Evolutionary conservation across 23 red algal species (phyloP).

Genomic region (Gracilaria domingensis): DNA sequence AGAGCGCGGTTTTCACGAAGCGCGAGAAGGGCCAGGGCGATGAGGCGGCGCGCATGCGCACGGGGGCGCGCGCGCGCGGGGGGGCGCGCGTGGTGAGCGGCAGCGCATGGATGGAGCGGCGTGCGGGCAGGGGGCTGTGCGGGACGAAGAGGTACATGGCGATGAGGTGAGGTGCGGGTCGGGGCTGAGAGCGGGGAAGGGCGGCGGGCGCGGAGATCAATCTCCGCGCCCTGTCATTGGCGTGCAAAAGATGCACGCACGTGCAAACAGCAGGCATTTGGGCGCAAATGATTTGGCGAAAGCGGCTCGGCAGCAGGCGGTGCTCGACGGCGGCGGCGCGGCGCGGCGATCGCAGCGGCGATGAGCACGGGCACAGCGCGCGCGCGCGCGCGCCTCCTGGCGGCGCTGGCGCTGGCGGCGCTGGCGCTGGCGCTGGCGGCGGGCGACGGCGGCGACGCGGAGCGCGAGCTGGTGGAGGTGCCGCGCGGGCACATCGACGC

Average conservation of each 20-base stretch:
- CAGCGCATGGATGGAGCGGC: neutral
- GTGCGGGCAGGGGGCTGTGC: neutral
- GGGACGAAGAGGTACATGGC: neutral
- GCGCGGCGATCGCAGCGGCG: neutral
- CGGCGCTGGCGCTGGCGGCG: neutral
- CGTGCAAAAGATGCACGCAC: too few relatives aligned
- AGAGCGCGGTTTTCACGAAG: slow-evolving; percentile 69
- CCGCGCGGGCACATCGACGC: slow-evolving; percentile 4
- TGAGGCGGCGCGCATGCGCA: neutral
- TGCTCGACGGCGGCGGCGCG: too few relatives aligned
- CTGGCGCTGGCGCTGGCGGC: neutral
- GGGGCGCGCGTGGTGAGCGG: too few relatives aligned
- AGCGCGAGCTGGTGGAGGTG: neutral
- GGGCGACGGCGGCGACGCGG: neutral
- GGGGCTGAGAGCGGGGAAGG: neutral
- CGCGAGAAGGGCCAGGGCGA: slow-evolving; percentile 78
- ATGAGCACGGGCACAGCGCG: neutral
- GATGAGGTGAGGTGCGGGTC: neutral
- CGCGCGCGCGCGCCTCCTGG: neutral
- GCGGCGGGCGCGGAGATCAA: neutral
- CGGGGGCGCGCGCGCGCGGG: neutral
- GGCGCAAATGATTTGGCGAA: too few relatives aligned
- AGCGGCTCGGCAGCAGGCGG: too few relatives aligned
- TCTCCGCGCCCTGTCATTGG: neutral
- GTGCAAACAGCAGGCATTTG: too few relatives aligned